Conservation (phyloP, 2,329 filamentous ascomycete species). For the Paecilomyces niveus region DNA sequence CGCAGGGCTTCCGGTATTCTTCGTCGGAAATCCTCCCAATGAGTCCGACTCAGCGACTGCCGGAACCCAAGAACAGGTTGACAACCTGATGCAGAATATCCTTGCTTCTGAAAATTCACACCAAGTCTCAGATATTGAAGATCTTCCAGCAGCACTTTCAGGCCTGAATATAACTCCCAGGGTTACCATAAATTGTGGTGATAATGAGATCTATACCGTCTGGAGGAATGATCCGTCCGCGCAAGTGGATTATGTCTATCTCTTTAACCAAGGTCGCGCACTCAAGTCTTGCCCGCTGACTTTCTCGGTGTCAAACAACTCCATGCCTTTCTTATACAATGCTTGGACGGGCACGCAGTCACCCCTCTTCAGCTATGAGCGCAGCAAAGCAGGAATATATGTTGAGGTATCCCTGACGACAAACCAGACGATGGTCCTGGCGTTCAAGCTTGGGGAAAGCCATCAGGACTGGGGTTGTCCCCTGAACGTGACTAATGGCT, state of each 20-base stretch:
- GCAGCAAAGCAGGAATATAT: constrained; percentile 16
- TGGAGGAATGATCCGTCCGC: constrained; percentile 24
- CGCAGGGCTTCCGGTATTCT: constrained; percentile 37
- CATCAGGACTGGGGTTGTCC: not conserved
- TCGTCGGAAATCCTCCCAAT: constrained; percentile 29
- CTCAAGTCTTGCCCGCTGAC: constrained; percentile 11
- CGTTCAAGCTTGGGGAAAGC: constrained; percentile 16
- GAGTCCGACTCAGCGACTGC: constrained; percentile 12
- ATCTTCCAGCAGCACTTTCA: constrained; percentile 24
- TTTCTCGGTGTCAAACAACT: constrained; percentile 22
- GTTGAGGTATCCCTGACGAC: constrained; percentile 30
- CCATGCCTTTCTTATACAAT: constrained; percentile 32
- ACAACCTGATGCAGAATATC: constrained; percentile 16
- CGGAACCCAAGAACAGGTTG: constrained; percentile 7
- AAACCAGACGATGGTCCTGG: constrained; percentile 36
- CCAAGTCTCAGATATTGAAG: constrained; percentile 16
- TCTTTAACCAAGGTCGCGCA: constrained; percentile 32
- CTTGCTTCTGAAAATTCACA: constrained; percentile 28
- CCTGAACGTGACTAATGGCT: not conserved
- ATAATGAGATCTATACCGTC: constrained; percentile 28
- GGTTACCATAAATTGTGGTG: constrained; percentile 10
- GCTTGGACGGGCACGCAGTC: constrained; percentile 36
- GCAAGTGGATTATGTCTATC: constrained; percentile 29
- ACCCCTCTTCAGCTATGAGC: constrained; percentile 26
- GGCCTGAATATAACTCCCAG: constrained; percentile 24